phyloP scores from a whole-genome alignment of 805 yeast genomes.

The Sporopachydermia lactativora region DNA sequence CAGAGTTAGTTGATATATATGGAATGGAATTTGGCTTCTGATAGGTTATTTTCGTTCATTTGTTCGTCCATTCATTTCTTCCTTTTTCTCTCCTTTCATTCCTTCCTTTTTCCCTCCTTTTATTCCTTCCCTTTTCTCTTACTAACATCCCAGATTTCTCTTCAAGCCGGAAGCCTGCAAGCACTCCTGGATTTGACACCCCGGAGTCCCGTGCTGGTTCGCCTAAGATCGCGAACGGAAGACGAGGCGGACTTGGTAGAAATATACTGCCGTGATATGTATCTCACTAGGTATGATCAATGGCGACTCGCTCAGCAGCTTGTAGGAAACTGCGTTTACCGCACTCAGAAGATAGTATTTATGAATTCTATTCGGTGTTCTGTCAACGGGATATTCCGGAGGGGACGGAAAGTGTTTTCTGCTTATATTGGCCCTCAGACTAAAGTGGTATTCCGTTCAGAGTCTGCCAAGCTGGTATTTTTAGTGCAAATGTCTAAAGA shows the following conservation, averaged over 20 bases:
- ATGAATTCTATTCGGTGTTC: conserved; percentile 48
- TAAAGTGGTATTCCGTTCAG: conserved; percentile 77
- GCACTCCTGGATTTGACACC: conserved; percentile 49
- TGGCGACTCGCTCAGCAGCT: conserved; percentile 64
- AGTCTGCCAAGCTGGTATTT: conserved; percentile 72
- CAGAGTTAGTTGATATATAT: neutral
- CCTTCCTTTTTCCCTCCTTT: too few species aligned
- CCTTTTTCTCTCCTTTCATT: too few species aligned
- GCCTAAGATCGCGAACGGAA: conserved; percentile 16
- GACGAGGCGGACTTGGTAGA: conserved; percentile 78
- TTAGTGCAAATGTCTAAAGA: conserved; percentile 83
- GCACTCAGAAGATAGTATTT: conserved; percentile 49
- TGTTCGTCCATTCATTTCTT: too few species aligned
- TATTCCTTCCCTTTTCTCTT: neutral
- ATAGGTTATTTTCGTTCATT: too few species aligned
- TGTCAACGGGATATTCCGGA: conserved; percentile 47
- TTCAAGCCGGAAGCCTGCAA: conserved; percentile 47
- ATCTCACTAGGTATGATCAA: conserved; percentile 82
- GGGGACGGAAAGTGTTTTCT: conserved; percentile 58
- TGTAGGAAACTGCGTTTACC: conserved; percentile 49
- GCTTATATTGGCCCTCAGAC: conserved; percentile 65
- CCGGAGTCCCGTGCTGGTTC: conserved; percentile 49
- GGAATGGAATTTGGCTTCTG: neutral
- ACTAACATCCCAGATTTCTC: conserved; percentile 30
- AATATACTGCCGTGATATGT: conserved; percentile 63